Conservation (phyloP, 108 stramenopile genomes). For the Cyclostephanos invisitatus region DNA sequence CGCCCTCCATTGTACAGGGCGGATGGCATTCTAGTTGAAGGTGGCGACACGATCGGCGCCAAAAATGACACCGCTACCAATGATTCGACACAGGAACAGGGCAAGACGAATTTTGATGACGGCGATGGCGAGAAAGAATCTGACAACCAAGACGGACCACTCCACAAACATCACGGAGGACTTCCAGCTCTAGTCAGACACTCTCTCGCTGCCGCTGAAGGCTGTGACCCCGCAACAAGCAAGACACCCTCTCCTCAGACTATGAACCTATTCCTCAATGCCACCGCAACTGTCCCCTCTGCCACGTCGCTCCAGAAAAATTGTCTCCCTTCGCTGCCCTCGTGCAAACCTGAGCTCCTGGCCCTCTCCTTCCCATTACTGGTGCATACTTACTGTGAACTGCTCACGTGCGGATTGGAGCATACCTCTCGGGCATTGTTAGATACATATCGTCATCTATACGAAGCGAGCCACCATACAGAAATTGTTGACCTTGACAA, state of each 20-base stretch:
- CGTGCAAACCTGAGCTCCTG: slow-evolving; percentile 80
- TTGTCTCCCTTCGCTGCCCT: slow-evolving; percentile 55
- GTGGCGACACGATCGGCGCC: not conserved
- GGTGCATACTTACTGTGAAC: slow-evolving; percentile 88
- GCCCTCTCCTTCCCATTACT: slow-evolving; percentile 83
- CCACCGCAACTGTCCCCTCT: slow-evolving; percentile 25
- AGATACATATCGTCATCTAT: slow-evolving; percentile 73
- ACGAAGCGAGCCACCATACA: slow-evolving; percentile 64
- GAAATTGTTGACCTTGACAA: slow-evolving; percentile 70
- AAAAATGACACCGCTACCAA: not conserved
- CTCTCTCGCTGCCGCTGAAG: slow-evolving; percentile 20
- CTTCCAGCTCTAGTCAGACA: slow-evolving; percentile 38
- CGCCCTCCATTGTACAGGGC: not conserved
- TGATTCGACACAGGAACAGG: not conserved
- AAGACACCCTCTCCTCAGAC: slow-evolving; percentile 12
- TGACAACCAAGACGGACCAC: slow-evolving; percentile 4
- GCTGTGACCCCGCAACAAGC: not conserved
- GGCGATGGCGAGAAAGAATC: not conserved
- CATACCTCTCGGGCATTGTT: slow-evolving; percentile 70
- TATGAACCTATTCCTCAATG: slow-evolving; percentile 21
- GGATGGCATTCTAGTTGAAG: slow-evolving; percentile 4
- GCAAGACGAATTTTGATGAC: not conserved
- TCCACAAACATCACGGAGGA: slow-evolving; percentile 19
- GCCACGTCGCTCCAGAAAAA: slow-evolving; percentile 13
- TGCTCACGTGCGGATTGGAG: slow-evolving; percentile 81